Evolutionary conservation across 176 grass and related monocot species (phyloP).

Genomic region (Aegilops longissima): DNA sequence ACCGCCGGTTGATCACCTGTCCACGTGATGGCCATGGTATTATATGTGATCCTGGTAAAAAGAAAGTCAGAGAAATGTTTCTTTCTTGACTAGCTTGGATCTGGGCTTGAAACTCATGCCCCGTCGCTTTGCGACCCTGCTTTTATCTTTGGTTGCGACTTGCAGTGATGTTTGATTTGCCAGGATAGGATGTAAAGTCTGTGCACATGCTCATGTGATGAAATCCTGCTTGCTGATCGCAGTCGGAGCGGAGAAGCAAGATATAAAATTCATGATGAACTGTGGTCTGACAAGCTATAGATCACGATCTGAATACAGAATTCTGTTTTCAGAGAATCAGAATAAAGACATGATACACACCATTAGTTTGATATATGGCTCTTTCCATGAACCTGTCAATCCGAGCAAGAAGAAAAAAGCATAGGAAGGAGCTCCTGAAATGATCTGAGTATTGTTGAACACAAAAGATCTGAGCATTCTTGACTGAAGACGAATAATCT

Average conservation of each 20-base stretch:
- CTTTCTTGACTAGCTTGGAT: constrained; percentile 7
- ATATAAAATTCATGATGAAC: not conserved
- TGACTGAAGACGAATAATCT: not conserved
- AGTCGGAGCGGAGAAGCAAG: not conserved
- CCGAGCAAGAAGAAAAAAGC: not conserved
- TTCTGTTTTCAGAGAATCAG: not conserved
- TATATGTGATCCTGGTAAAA: not conserved
- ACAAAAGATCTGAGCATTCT: not conserved
- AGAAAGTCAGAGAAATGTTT: not conserved
- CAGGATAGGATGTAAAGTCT: not conserved
- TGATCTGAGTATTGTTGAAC: not conserved
- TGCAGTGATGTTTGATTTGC: not conserved
- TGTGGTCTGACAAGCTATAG: not conserved
- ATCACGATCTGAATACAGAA: not conserved
- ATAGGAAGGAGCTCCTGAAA: not conserved
- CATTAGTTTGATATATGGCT: not conserved
- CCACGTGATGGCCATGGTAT: not conserved
- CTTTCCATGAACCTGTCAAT: not conserved
- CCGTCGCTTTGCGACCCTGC: not conserved
- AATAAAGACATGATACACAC: not conserved
- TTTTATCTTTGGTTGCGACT: constrained; percentile 19
- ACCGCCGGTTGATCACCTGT: constrained; percentile 17
- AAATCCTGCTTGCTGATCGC: not conserved
- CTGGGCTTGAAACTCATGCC: not conserved
- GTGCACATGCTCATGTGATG: not conserved